Percentiles rank a stretch among this genome's conserved stretches.
phyloP scores from a whole-genome alignment of 805 yeast species.

The Monosporozyma yasuniensis region DNA sequence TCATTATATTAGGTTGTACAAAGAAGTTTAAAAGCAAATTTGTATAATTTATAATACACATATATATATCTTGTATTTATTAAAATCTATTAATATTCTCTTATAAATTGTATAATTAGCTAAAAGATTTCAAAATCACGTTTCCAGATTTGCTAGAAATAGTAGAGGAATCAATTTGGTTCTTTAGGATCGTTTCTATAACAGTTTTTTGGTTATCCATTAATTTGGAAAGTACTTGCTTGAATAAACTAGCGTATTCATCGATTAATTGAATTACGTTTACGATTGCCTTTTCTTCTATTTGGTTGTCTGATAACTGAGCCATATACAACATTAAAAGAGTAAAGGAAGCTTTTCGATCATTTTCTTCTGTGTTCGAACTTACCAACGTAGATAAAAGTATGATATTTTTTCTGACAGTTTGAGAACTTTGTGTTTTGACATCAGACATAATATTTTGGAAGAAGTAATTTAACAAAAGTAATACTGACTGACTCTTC shows the following conservation, averaged over 20 bases:
- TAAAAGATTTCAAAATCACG: neutral
- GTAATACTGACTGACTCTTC: neutral
- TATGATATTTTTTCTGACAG: neutral
- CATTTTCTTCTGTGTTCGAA: neutral
- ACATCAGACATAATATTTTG: neutral
- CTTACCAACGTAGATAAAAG: neutral
- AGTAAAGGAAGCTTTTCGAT: neutral
- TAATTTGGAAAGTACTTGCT: neutral
- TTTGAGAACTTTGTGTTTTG: neutral
- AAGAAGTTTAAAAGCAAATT: neutral
- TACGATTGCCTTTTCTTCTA: neutral
- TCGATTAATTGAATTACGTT: neutral
- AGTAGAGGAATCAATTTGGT: constrained; percentile 11
- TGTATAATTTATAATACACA: neutral
- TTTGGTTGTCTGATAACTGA: neutral
- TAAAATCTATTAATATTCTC: neutral
- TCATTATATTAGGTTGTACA: neutral
- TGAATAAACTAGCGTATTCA: neutral
- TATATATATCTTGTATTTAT: neutral
- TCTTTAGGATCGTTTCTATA: constrained; percentile 28
- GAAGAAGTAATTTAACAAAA: neutral
- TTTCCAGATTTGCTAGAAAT: neutral
- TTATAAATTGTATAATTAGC: neutral
- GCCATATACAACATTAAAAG: neutral
- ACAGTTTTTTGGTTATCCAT: neutral